Percentiles rank a stretch among this genome's conserved stretches.
Conservation (phyloP, 106 monocot genomes). For the Acorus calamus region DNA sequence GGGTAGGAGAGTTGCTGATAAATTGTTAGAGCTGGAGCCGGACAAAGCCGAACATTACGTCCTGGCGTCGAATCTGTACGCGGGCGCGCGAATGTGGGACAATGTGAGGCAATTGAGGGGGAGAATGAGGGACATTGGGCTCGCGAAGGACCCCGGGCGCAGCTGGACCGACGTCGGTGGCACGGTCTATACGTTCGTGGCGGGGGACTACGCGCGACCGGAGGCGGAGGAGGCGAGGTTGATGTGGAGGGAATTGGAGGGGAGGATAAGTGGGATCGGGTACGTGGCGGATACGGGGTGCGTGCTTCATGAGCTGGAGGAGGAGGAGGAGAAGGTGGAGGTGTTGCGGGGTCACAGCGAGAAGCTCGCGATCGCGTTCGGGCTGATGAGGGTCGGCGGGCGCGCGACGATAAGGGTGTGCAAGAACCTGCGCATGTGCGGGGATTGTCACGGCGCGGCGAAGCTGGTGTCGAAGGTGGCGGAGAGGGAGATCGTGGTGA, state of each 20-base stretch:
- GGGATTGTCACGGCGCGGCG: constrained; percentile 43
- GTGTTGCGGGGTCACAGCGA: constrained; percentile 45
- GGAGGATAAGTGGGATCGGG: constrained; percentile 37
- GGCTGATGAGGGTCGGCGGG: constrained; percentile 20
- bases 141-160: constrained; percentile 50
- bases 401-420: constrained; percentile 24
- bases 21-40: constrained; percentile 52
- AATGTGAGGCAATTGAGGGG: constrained; percentile 50
- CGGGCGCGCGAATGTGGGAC: constrained; percentile 47
- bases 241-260: constrained; percentile 33
- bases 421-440: constrained; percentile 58
- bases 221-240: constrained; percentile 22
- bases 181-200: constrained; percentile 34
- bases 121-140: constrained; percentile 29
- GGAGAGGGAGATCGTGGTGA: constrained; percentile 39
- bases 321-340: constrained; percentile 45
- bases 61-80: constrained; percentile 55
- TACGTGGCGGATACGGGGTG: constrained; percentile 38
- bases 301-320: constrained; percentile 36
- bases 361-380: constrained; percentile 50
- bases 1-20: constrained; percentile 43
- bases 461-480: constrained; percentile 35
- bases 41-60: constrained; percentile 58
- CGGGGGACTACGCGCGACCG: constrained; percentile 16
- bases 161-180: constrained; percentile 60